Evolutionary conservation across 2,329 filamentous ascomycete species (phyloP).

Genomic region (Ascochyta pisi): DNA sequence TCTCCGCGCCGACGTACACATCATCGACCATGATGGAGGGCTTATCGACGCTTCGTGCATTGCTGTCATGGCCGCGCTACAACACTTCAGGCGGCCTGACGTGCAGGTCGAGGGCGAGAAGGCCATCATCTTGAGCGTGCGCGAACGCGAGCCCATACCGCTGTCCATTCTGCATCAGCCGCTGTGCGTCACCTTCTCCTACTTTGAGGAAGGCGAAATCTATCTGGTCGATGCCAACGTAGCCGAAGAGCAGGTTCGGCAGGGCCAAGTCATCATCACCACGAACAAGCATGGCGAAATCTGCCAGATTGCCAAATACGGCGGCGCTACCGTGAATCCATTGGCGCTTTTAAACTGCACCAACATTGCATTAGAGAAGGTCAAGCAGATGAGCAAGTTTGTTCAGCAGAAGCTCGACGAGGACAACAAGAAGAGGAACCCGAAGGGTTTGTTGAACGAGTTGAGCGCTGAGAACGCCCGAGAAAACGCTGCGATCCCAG

Average conservation of each 20-base stretch:
- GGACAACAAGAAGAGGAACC: slow-evolving; percentile 79
- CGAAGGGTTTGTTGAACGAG: slow-evolving; percentile 79
- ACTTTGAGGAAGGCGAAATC: slow-evolving; percentile 76
- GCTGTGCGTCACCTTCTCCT: slow-evolving; percentile 88
- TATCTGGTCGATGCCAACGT: slow-evolving; percentile 75
- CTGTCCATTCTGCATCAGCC: slow-evolving; percentile 92
- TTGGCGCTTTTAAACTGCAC: slow-evolving; percentile 78
- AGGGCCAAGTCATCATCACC: slow-evolving; percentile 78
- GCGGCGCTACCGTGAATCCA: slow-evolving; percentile 82
- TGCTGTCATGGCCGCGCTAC: slow-evolving; percentile 83
- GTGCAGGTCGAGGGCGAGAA: slow-evolving; percentile 84
- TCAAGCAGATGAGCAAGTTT: slow-evolving; percentile 77
- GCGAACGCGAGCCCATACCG: slow-evolving; percentile 88
- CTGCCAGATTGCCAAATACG: slow-evolving; percentile 89
- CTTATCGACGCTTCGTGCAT: slow-evolving; percentile 86
- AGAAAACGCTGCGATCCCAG: slow-evolving; percentile 50
- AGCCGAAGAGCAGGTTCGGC: slow-evolving; percentile 77
- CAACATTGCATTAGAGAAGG: slow-evolving; percentile 75
- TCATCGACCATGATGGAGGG: slow-evolving; percentile 89
- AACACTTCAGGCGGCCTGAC: slow-evolving; percentile 91
- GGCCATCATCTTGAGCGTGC: slow-evolving; percentile 81
- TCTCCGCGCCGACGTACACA: slow-evolving; percentile 88
- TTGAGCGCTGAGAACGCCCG: slow-evolving; percentile 85
- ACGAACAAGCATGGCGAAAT: slow-evolving; percentile 90
- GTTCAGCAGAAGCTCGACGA: slow-evolving; percentile 77